These are phyloP conservation scores for Elaeis guineensis DNA, from an alignment of 176 grass and related monocot species.

Conservation along the genomic window DNA sequence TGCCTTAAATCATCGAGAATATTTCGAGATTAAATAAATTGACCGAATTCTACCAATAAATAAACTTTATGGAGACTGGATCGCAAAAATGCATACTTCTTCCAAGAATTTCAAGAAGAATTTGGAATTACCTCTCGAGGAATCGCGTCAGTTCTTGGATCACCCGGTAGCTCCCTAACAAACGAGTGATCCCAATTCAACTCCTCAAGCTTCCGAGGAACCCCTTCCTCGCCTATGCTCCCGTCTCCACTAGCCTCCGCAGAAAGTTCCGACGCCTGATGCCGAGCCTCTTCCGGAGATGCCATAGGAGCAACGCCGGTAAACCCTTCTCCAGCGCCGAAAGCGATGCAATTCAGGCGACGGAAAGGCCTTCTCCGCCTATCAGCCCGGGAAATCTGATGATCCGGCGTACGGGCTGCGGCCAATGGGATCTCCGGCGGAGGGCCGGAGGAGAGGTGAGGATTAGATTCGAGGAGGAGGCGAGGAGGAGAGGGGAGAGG, in stretches of 20 bases:
- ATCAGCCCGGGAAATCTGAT: not conserved
- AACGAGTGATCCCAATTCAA: constrained; percentile 81
- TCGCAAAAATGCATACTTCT: no score
- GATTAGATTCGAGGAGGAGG: not conserved
- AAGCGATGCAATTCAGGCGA: constrained; percentile 27
- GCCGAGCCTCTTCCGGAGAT: constrained; percentile 4
- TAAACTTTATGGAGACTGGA: no score
- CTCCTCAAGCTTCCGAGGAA: constrained; percentile 50
- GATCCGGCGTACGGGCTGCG: not conserved
- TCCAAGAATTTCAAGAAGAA: not conserved
- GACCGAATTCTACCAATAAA: no score
- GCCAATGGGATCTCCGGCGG: not conserved
- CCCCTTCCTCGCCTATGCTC: not conserved
- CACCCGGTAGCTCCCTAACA: constrained; percentile 61
- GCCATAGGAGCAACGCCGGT: constrained; percentile 4
- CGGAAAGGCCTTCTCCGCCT: not conserved
- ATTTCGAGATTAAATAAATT: no score
- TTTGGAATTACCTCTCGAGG: constrained; percentile 37
- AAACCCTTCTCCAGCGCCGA: constrained; percentile 11
- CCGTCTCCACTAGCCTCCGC: not conserved
- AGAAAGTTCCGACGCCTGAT: not conserved
- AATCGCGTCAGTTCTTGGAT: constrained; percentile 53
- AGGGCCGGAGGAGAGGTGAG: not conserved
- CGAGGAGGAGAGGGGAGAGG: not conserved
- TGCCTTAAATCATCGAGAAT: no score